These are phyloP conservation scores for Nyssa sinensis DNA, from an alignment of 148 eudicot genomes.

Conservation along the genomic window DNA sequence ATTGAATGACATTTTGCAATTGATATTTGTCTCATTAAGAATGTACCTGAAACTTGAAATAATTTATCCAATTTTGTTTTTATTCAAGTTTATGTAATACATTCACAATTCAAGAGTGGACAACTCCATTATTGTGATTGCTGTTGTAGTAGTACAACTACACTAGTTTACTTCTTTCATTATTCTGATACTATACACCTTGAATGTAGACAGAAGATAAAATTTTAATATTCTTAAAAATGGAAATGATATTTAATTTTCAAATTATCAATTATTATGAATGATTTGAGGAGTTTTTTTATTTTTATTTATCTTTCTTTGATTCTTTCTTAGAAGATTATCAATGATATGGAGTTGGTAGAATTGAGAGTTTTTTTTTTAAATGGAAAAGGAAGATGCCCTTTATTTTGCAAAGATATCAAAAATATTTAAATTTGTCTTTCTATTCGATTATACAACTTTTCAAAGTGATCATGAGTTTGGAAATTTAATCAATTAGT, in stretches of 20 bases:
- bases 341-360: constrained; percentile 35
- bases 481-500: constrained; percentile 19
- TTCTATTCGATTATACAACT: background rate
- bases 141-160: background rate
- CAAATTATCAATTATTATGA: constrained; percentile 11
- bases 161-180: constrained; percentile 5
- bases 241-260: background rate
- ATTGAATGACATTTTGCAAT: background rate
- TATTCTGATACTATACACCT: background rate
- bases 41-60: constrained; percentile 1
- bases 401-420: constrained; percentile 4
- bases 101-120: constrained; percentile 22
- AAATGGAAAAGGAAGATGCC: constrained; percentile 4
- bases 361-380: constrained; percentile 10
- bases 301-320: constrained; percentile 1
- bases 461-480: constrained; percentile 9
- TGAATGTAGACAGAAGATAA: constrained; percentile 3
- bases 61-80: constrained; percentile 30
- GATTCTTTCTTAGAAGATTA: constrained; percentile 30
- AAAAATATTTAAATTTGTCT: constrained; percentile 8
- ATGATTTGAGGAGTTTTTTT: background rate
- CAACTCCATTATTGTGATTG: constrained; percentile 53
- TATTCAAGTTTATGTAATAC: constrained; percentile 15
- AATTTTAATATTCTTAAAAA: background rate
- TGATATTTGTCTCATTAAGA: background rate